Evolutionary conservation across 345 rosid genomes (phyloP), one percentile per base, ranked within the genome.

Genomic region (Brassica nigra): DNA sequence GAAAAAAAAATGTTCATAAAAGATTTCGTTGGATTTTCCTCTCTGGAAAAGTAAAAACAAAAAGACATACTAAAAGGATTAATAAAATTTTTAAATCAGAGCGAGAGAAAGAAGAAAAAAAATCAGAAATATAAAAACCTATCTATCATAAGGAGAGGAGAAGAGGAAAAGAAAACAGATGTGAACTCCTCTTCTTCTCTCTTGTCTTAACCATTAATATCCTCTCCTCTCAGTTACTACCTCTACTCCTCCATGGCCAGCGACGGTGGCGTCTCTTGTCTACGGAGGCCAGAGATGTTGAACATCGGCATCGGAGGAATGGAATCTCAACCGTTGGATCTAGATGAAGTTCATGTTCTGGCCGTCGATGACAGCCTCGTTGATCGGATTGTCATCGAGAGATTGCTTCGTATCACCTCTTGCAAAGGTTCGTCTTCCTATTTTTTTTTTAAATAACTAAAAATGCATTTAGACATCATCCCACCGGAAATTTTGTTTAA

Each of bases 291-390:
- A 52, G 93, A 86, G 55, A 81, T 54, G 83, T 76, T 83, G 8
- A 87, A 79, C 1, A 29, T 75, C 4, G 81, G 64, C 15, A 61
- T 61, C 34, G 64, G 34, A 61, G 64, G 66, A 28, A 64, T 77
- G 1, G 80, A 86, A 31, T 72, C 85, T 37, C 66, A 87, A 1
- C 80, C 84, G 30, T 74, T 88, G 70, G 85, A 85, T 42, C n/a
- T 85, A 0, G 86, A 88, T 29, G 90, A 88, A 68, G 92, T 87
- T 76, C 99, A 95, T 71, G 99, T 95, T 2, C 78, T 95, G 12
- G 99, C 99, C 37, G 99, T 95, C 1, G 99, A 95, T 77, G 99
- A 95, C 59, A 95, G 92, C 57, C 88, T 82, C 57, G 89, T 92
- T 15, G 99, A 95, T 76, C 92, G 99, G 2, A 91, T 88, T 78